Evolutionary conservation across 2,329 filamentous ascomycete species (phyloP), one percentile per base, ranked within the genome.

Genomic region (Epichloe aotearoae): DNA sequence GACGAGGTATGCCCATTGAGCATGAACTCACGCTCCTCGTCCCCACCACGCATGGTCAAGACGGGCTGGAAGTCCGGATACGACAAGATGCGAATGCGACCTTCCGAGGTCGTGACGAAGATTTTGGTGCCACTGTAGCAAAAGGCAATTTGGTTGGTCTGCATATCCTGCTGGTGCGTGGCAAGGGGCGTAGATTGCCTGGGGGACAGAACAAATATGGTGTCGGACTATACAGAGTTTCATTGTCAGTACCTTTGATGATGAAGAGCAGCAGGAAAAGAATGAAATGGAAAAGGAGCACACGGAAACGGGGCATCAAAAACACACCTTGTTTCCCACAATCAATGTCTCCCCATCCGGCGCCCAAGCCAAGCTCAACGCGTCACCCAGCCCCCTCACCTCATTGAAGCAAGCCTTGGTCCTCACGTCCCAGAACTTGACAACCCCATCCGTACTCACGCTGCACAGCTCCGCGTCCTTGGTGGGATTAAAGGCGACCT

Each of bases 361-460:
- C 34, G 77, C 77, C 86, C 86, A 91, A 1, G 78, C 81, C 52
- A 91, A 69, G 11, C 82, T 84, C 58, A 86, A 82, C 3, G 85
- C 80, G 56, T 81, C 78, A 7, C 81, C 83, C 44, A 83, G 71
- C 4, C 75, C 76, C 57, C 78, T 82, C 39, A 87, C 74, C 63
- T 87, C 83, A 49, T 84, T 85, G 55, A 84, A 75, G 58, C 82
- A 82, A 2, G 76, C 75, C 62, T 86, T 87, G 52, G 77, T 84
- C 58, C 86, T 74, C 12, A 89, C 84, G 61, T 91, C 86, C 86
- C 86, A 91, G 58, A 91, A 81, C 62, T 84, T 81, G 54, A 86
- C 81, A 34, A 83, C 77, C 2, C 86, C 86, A 61, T 91, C 86
- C 43, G 73, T 77, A 56, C 83, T 85, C 49, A 86, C 76, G 62